Conservation (phyloP, 179 eudicot species). For the Heliamphora pulchella region DNA sequence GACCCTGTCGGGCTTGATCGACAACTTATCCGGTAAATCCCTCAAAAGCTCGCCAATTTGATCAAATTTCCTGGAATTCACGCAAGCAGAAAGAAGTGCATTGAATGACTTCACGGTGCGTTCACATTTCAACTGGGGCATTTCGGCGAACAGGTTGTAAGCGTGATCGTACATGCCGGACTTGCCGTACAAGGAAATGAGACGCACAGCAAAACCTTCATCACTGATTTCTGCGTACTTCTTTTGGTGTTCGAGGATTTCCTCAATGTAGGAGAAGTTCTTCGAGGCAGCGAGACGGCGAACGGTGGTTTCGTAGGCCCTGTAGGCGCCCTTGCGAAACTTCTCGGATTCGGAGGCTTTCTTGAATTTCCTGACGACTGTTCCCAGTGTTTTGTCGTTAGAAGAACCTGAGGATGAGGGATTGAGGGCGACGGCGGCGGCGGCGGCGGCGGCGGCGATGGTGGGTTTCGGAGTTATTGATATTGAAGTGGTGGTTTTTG, state of each 20-base stretch:
- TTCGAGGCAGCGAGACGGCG: slow-evolving; percentile 30
- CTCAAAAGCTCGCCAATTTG: slow-evolving; percentile 27
- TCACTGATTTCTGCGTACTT: slow-evolving; percentile 31
- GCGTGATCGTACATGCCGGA: slow-evolving; percentile 54
- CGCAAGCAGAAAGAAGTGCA: slow-evolving; percentile 38
- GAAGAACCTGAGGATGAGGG: slow-evolving; percentile 8
- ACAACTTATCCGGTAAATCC: slow-evolving; percentile 31
- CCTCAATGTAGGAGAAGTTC: slow-evolving; percentile 29
- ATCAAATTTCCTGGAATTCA: slow-evolving; percentile 24
- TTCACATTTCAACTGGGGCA: slow-evolving; percentile 42
- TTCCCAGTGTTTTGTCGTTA: slow-evolving; percentile 17
- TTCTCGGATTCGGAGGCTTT: slow-evolving; percentile 17
- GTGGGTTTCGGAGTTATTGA: slow-evolving; percentile 16
- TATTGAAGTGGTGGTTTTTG: slow-evolving; percentile 10
- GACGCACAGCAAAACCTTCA: slow-evolving; percentile 45
- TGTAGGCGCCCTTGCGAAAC: slow-evolving; percentile 27
- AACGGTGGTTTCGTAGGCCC: slow-evolving; percentile 32
- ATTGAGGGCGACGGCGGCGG: slow-evolving; percentile 18
- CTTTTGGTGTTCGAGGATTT: slow-evolving; percentile 56
- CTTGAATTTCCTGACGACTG: slow-evolving; percentile 41
- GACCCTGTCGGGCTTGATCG: slow-evolving; percentile 26
- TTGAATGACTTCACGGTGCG: slow-evolving; percentile 53
- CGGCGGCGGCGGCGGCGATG: slow-evolving; percentile 21
- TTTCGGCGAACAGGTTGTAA: slow-evolving; percentile 62
- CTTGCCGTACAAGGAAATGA: slow-evolving; percentile 49